Percentiles rank a stretch among this genome's conserved stretches.
These are phyloP conservation scores for Alternaria angustiovoidea DNA, from an alignment of 2,329 filamentous ascomycete genomes.

Conservation along the genomic window DNA sequence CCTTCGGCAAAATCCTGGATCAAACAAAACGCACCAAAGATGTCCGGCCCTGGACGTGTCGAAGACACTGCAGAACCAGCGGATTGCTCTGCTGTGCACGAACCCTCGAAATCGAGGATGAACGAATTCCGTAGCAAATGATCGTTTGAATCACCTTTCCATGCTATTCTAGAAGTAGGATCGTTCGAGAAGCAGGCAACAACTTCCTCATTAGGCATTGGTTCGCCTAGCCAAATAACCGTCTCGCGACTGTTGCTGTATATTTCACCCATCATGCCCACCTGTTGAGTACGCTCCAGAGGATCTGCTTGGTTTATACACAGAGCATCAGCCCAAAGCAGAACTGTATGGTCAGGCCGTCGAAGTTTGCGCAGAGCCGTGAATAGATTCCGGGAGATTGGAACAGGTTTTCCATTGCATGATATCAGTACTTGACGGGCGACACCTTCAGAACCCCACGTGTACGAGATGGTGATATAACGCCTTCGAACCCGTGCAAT, in stretches of 20 bases:
- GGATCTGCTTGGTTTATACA: constrained; percentile 13
- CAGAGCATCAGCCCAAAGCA: constrained; percentile 12
- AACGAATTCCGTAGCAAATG: neutral
- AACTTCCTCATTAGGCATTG: neutral
- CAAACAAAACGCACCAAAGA: constrained; percentile 30
- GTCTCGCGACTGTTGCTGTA: constrained; percentile 14
- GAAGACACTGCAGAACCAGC: neutral
- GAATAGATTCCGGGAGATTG: constrained; percentile 23
- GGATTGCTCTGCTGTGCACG: neutral
- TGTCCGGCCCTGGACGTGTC: constrained; percentile 9
- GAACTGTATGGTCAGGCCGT: constrained; percentile 3
- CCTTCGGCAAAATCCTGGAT: constrained; percentile 26
- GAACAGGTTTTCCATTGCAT: constrained; percentile 15
- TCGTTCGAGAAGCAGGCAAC: neutral
- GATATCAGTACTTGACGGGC: constrained; percentile 17
- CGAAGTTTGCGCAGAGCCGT: constrained; percentile 23
- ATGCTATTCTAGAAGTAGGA: neutral
- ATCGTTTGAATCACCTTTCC: constrained; percentile 6
- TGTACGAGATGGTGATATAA: constrained; percentile 25
- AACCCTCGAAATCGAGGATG: neutral
- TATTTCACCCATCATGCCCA: constrained; percentile 13
- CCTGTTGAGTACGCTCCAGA: constrained; percentile 9
- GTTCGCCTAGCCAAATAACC: constrained; percentile 13
- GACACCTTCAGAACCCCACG: constrained; percentile 15
- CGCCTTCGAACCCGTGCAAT: constrained; percentile 13